Evolutionary conservation across 805 yeast species (phyloP).

Genomic region (Candida koratica): DNA sequence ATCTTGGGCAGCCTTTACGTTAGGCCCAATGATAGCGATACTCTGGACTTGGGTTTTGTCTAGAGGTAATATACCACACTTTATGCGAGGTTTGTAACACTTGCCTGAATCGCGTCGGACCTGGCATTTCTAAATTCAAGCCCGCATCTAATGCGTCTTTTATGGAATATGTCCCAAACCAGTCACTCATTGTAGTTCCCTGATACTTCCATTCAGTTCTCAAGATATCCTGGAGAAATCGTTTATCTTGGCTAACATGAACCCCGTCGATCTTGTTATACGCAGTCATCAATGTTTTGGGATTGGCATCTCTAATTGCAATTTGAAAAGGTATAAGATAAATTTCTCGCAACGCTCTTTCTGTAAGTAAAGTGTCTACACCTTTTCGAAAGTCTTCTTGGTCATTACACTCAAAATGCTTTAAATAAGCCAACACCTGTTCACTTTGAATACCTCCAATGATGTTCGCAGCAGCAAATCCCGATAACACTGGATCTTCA

Average conservation of each 20-base stretch:
- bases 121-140: conserved; percentile 66
- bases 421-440: conserved; percentile 52
- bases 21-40: conserved; percentile 57
- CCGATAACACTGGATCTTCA: conserved; percentile 54
- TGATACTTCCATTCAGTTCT: conserved; percentile 55
- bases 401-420: conserved; percentile 63
- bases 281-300: conserved; percentile 56
- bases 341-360: conserved; percentile 62
- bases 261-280: conserved; percentile 62
- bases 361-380: conserved; percentile 48
- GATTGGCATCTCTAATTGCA: conserved; percentile 50
- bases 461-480: conserved; percentile 46
- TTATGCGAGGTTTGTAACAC: conserved; percentile 39
- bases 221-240: conserved; percentile 43
- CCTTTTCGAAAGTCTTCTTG: conserved; percentile 52
- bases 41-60: conserved; percentile 19
- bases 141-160: conserved; percentile 50
- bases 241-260: conserved; percentile 48
- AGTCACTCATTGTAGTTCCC: conserved; percentile 59
- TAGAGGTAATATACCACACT: conserved; percentile 45
- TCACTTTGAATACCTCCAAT: conserved; percentile 52
- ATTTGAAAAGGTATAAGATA: conserved; percentile 62
- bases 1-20: conserved; percentile 46
- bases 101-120: conserved; percentile 49
- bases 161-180: conserved; percentile 56